Evolutionary conservation across 441 rosid genomes (phyloP), one percentile per base, ranked within the genome.

Genomic region (Capsella rubella): DNA sequence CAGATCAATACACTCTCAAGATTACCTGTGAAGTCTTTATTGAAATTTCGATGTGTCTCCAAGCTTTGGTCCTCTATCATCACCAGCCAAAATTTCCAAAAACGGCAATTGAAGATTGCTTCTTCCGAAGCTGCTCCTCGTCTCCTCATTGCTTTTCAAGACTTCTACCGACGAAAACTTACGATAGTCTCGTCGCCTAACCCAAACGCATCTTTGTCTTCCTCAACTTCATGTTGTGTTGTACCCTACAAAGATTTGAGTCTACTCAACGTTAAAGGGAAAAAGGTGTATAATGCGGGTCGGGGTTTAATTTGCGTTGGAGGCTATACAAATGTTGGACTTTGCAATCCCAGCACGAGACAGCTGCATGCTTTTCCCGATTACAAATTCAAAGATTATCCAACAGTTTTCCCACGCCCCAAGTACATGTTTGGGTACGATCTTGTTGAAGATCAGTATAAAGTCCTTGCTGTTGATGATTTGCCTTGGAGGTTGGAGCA

Each of bases 11-110:
- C 0, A 29, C 60, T 71, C 42, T 60, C 50, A 40, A 16, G 35
- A 3, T 40, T 51, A 12, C 75, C 52, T 16, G 50, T 16, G 8
- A 51, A 51, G 21, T 51, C 45, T 29, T 5, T 71, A 29, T 8
- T 3, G 8, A 51, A 53, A 62, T 61, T 61, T 61, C 43, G 25
- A 18, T 40, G 68, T 12, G 69, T 61, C 15, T 71, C 68, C n/a
- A 71, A 71, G 50, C 18, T 15, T 59, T 70, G 74, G 74, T 70
- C 14, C 2, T 71, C 60, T 5, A 71, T 61, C 53, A 61, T 61
- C 34, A 51, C 25, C 3, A 27, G 51, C 50, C 50, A 4, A 39
- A 12, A 39, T 39, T 67, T 67, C 15, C 7, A 14, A 10, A 67
- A 25, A 5, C 4, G 0, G 3, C 39, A 67, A 27, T 5, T 27